Percentiles rank a stretch among this genome's conserved stretches.
phyloP scores from a whole-genome alignment of 2,329 filamentous ascomycete species.

The Periconia macrospinosa region DNA sequence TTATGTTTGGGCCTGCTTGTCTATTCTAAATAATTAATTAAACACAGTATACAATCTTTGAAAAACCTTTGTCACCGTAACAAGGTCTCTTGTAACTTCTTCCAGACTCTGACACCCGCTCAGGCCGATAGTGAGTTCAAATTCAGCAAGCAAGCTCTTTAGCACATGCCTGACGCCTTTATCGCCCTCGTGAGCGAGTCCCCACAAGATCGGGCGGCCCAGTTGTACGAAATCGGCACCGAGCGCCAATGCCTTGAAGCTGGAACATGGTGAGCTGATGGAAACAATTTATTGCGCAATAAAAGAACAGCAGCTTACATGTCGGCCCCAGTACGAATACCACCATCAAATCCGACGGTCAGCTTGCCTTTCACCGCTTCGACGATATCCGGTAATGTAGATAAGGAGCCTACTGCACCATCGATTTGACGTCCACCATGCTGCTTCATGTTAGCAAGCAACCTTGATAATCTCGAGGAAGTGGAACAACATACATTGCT shows the following conservation, averaged over 20 bases:
- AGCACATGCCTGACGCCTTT: slow-evolving; percentile 28
- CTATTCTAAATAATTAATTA: too few species aligned
- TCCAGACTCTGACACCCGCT: slow-evolving; percentile 5
- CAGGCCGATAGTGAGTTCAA: slow-evolving; percentile 15
- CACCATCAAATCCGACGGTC: slow-evolving; percentile 63
- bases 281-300: background rate
- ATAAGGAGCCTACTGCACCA: slow-evolving; percentile 56
- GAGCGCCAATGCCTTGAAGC: slow-evolving; percentile 58
- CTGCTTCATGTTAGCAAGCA: background rate
- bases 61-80: background rate
- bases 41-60: too few species aligned
- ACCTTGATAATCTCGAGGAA: background rate
- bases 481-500: background rate
- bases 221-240: slow-evolving; percentile 56
- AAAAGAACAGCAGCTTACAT: slow-evolving; percentile 12
- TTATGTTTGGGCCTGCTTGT: too few species aligned
- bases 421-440: slow-evolving; percentile 63
- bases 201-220: slow-evolving; percentile 54
- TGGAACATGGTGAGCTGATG: background rate
- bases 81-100: slow-evolving; percentile 2
- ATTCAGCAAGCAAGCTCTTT: slow-evolving; percentile 14
- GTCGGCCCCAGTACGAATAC: slow-evolving; percentile 58
- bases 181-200: slow-evolving; percentile 46
- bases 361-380: slow-evolving; percentile 49
- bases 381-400: slow-evolving; percentile 48